Evolutionary conservation across 192 early-diverging fungal species (phyloP).

Genomic region (Anaeromyces robustus): DNA sequence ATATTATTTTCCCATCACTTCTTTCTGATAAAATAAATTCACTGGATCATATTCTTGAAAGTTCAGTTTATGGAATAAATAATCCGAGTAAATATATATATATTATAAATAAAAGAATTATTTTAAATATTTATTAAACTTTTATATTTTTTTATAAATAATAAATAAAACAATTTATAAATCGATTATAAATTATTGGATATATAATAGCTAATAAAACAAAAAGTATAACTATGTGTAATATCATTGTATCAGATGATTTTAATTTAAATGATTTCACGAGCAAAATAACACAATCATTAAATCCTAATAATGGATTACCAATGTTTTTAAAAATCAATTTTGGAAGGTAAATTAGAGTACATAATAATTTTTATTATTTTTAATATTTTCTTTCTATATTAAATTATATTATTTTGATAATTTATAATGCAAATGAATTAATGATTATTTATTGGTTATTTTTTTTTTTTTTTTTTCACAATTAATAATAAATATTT

Average conservation of each 20-base stretch:
- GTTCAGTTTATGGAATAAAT: not conserved
- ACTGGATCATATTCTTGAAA: not conserved
- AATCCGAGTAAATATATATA: not conserved
- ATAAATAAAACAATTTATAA: too few relatives aligned
- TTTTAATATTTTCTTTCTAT: too few relatives aligned
- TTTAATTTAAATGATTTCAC: not conserved
- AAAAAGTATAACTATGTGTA: not conserved
- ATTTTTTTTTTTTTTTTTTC: too few relatives aligned
- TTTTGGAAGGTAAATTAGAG: not conserved
- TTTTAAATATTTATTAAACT: too few relatives aligned
- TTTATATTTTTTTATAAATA: too few relatives aligned
- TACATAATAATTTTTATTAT: not conserved
- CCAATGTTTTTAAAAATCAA: not conserved
- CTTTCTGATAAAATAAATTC: not conserved
- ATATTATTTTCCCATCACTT: not conserved
- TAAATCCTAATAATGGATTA: not conserved
- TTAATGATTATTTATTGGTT: too few relatives aligned
- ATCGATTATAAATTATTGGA: too few relatives aligned
- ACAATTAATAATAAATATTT: too few relatives aligned
- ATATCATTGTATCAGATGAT: not conserved
- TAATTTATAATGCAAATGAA: too few relatives aligned
- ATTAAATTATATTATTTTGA: too few relatives aligned
- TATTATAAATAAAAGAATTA: too few relatives aligned
- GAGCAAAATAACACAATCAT: not conserved
- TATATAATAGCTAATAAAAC: not conserved